A percentile compares a stretch with the other conserved stretches of the same genome.
phyloP scores from a whole-genome alignment of 2,329 filamentous ascomycete genomes.

The Trichoderma hamatum region DNA sequence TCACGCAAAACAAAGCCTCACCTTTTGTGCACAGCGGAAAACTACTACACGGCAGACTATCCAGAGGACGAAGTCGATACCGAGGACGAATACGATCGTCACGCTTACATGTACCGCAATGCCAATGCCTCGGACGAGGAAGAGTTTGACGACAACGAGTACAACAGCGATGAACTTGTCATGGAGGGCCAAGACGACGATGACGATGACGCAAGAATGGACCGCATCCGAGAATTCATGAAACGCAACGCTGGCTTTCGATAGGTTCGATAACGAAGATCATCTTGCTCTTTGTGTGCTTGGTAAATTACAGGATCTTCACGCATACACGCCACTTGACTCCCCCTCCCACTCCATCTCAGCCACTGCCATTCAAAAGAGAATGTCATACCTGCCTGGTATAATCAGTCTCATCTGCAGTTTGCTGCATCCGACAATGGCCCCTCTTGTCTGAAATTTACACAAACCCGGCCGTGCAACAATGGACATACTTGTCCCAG shows the following conservation, averaged over 20 bases:
- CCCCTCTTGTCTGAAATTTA: neutral
- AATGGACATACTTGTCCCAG: neutral
- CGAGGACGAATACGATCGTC: constrained; percentile 58
- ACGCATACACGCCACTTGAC: neutral
- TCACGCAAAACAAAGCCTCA: neutral
- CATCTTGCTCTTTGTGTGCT: neutral
- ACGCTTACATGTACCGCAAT: constrained; percentile 58
- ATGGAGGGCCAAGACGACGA: constrained; percentile 44
- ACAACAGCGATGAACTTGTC: constrained; percentile 44
- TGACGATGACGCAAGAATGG: constrained; percentile 43
- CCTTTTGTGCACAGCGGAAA: constrained; percentile 59
- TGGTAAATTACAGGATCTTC: neutral
- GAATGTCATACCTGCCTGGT: neutral
- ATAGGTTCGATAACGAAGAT: constrained; percentile 9
- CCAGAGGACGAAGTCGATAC: constrained; percentile 77
- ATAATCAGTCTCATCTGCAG: neutral
- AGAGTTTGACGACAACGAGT: constrained; percentile 51
- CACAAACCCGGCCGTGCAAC: neutral
- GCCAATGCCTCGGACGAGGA: constrained; percentile 58
- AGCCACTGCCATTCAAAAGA: neutral
- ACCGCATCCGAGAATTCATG: constrained; percentile 45
- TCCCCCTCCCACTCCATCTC: neutral
- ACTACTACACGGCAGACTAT: constrained; percentile 79
- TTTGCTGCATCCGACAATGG: neutral
- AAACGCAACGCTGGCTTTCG: constrained; percentile 37